Conservation (phyloP, 83 land plant genomes). For the Picea engelmannii region DNA sequence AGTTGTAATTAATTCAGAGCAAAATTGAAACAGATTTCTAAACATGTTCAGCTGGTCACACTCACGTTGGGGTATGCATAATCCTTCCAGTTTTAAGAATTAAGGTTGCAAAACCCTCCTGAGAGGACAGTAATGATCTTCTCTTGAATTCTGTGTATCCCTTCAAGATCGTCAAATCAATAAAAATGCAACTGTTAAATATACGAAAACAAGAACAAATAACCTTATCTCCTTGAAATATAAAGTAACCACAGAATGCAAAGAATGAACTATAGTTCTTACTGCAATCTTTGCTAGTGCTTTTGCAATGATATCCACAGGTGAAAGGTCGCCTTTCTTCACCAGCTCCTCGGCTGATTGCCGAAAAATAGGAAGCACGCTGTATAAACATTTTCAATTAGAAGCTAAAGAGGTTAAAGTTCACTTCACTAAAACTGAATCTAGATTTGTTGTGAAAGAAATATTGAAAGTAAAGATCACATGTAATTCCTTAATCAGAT, state of each 20-base stretch:
- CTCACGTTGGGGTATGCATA: conserved; percentile 76
- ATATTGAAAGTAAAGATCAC: background rate
- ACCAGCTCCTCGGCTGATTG: conserved; percentile 75
- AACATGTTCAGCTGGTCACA: background rate
- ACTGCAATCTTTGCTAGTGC: conserved; percentile 94
- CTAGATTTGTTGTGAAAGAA: background rate
- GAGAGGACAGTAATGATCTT: conserved; percentile 79
- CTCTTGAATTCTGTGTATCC: conserved; percentile 88
- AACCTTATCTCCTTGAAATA: background rate
- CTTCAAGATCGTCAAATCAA: conserved; percentile 28
- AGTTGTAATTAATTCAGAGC: background rate
- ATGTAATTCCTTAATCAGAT: background rate
- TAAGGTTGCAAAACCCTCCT: conserved; percentile 73
- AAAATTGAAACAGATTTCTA: background rate
- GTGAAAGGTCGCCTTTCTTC: conserved; percentile 42
- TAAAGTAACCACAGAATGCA: background rate
- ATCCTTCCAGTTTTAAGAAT: conserved; percentile 60
- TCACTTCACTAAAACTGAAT: background rate
- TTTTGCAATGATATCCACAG: conserved; percentile 84
- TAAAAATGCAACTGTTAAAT: background rate
- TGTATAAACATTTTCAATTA: conserved; percentile 29
- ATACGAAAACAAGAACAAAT: background rate
- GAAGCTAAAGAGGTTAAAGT: background rate
- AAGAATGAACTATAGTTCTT: conserved; percentile 20
- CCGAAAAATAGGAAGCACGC: conserved; percentile 82